Conservation (phyloP, 129 eudicot species). For the Lonicera japonica region DNA sequence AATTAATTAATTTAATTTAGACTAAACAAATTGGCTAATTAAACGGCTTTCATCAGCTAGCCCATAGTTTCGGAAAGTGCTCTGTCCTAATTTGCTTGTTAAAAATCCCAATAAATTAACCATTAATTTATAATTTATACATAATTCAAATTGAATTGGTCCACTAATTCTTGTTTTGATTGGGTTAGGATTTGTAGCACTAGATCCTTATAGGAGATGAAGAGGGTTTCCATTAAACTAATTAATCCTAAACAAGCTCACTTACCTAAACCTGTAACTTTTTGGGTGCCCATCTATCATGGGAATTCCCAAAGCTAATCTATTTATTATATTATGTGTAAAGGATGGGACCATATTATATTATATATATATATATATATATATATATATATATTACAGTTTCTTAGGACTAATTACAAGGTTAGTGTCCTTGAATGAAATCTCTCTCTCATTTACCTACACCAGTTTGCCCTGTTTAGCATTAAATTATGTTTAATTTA, state of each 20-base stretch:
- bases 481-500: too few relatives aligned
- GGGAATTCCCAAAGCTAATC: conserved; percentile 6
- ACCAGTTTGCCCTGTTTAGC: too few relatives aligned
- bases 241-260: conserved; percentile 36
- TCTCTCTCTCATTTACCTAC: too few relatives aligned
- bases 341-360: too few relatives aligned
- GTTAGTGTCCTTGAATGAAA: too few relatives aligned
- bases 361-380: too few relatives aligned
- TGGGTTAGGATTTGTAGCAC: conserved; percentile 32
- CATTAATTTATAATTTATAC: too few relatives aligned
- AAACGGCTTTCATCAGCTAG: neutral
- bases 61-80: conserved; percentile 34
- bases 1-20: too few relatives aligned
- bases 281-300: conserved; percentile 7
- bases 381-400: neutral
- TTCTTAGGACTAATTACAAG: too few relatives aligned
- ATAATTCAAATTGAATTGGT: neutral
- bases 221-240: conserved; percentile 32
- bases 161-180: conserved; percentile 30
- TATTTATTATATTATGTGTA: too few relatives aligned
- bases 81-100: neutral
- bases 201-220: conserved; percentile 35
- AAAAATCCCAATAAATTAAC: neutral
- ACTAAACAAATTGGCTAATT: neutral
- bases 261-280: conserved; percentile 26